Conservation (phyloP, 805 yeast species). For the Candida pseudoglaebosa region DNA sequence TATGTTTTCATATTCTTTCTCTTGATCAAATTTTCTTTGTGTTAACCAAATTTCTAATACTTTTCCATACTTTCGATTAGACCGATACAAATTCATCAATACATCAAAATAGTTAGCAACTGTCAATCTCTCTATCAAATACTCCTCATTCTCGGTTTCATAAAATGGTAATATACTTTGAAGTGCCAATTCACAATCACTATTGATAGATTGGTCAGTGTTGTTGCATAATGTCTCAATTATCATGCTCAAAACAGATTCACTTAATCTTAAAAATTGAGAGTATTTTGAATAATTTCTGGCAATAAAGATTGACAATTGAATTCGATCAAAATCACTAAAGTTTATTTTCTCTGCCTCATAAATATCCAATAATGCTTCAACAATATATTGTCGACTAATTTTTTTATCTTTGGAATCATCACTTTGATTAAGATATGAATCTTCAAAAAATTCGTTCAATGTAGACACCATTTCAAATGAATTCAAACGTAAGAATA, state of each 20-base stretch:
- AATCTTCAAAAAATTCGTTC: constrained; percentile 82
- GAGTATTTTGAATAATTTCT: constrained; percentile 79
- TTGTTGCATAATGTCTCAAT: constrained; percentile 48
- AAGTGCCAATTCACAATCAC: constrained; percentile 72
- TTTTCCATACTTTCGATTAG: constrained; percentile 49
- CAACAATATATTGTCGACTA: constrained; percentile 74
- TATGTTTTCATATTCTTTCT: constrained; percentile 12
- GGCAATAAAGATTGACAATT: constrained; percentile 67
- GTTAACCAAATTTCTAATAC: constrained; percentile 53
- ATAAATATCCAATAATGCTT: constrained; percentile 61
- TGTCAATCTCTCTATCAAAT: constrained; percentile 47
- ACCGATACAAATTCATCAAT: constrained; percentile 51
- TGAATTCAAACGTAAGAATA: constrained; percentile 53
- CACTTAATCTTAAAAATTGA: constrained; percentile 76
- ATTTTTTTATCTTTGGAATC: constrained; percentile 48
- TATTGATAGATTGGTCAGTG: constrained; percentile 28
- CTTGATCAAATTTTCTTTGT: constrained; percentile 13
- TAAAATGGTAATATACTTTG: constrained; percentile 67
- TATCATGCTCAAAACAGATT: constrained; percentile 46
- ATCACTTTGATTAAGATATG: constrained; percentile 47
- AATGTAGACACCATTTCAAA: constrained; percentile 61
- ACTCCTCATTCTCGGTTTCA: constrained; percentile 52
- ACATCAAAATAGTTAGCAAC: constrained; percentile 57
- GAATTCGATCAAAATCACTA: constrained; percentile 20
- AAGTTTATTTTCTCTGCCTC: constrained; percentile 27